These are phyloP conservation scores for Cyclotella distinguenda DNA, from an alignment of 108 stramenopile genomes.

Conservation along the genomic window DNA sequence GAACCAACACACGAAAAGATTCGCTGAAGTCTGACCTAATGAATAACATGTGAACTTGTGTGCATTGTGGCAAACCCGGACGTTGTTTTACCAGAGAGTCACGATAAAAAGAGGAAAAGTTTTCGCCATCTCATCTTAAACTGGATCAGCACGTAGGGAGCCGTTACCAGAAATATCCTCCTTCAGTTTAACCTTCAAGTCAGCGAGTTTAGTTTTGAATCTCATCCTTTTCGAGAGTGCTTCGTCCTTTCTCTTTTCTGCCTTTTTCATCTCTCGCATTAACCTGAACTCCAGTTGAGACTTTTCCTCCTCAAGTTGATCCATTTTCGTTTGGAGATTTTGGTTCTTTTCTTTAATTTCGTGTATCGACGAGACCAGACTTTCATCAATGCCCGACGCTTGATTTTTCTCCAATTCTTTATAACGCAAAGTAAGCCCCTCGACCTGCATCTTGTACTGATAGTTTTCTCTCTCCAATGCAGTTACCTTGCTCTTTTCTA, in stretches of 20 bases:
- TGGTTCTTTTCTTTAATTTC: constrained; percentile 14
- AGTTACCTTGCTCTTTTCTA: constrained; percentile 15
- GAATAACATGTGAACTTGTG: too few species aligned
- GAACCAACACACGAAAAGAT: too few species aligned
- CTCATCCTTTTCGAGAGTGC: constrained; percentile 17
- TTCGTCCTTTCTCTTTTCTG: constrained; percentile 12
- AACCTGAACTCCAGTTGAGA: constrained; percentile 21
- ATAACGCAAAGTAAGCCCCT: constrained; percentile 13
- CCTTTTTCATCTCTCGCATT: constrained; percentile 14
- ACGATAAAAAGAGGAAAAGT: too few species aligned
- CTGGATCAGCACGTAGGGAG: background rate
- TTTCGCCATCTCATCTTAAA: background rate
- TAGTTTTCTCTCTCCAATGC: constrained; percentile 25
- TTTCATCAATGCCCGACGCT: background rate
- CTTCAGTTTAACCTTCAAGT: constrained; percentile 17
- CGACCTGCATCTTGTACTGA: constrained; percentile 21
- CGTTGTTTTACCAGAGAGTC: too few species aligned
- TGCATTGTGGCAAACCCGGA: too few species aligned
- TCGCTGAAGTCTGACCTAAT: too few species aligned
- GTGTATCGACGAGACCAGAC: constrained; percentile 2
- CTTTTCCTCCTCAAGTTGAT: constrained; percentile 20
- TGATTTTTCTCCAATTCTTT: constrained; percentile 7
- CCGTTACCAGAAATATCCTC: constrained; percentile 12
- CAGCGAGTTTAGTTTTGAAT: constrained; percentile 19
- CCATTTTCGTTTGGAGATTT: constrained; percentile 9